These are phyloP conservation scores for Botrytis fabae DNA, from an alignment of 2,329 filamentous ascomycete species.

Conservation along the genomic window DNA sequence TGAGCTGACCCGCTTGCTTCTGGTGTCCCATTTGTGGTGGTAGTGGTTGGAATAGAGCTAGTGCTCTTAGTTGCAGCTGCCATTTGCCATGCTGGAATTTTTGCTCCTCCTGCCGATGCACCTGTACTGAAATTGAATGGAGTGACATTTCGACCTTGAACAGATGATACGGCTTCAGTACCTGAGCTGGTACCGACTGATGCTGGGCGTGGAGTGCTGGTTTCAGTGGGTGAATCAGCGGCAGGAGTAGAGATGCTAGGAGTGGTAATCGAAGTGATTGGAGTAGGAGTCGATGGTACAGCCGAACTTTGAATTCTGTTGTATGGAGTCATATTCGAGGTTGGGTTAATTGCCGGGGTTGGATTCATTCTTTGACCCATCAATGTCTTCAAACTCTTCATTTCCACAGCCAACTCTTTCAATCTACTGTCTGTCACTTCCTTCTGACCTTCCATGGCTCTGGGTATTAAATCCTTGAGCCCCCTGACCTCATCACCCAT, in stretches of 20 bases:
- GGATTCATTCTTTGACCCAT: conserved; percentile 64
- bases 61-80: conserved; percentile 59
- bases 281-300: conserved; percentile 12
- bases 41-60: conserved; percentile 29
- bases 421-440: conserved; percentile 77
- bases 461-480: conserved; percentile 82
- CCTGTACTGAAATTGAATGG: conserved; percentile 55
- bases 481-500: conserved; percentile 83
- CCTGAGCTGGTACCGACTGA: conserved; percentile 40
- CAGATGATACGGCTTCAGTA: conserved; percentile 39
- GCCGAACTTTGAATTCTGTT: conserved; percentile 32
- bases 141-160: conserved; percentile 44
- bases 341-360: conserved; percentile 39
- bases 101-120: conserved; percentile 56
- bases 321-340: conserved; percentile 35
- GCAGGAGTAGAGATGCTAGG: conserved; percentile 25
- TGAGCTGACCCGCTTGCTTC: conserved; percentile 31
- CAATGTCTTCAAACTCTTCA: conserved; percentile 89
- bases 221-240: conserved; percentile 30
- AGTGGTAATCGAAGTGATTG: conserved; percentile 23
- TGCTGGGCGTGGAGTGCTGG: conserved; percentile 36
- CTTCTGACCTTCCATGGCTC: conserved; percentile 84
- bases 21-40: conserved; percentile 29
- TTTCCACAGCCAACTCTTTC: conserved; percentile 80
- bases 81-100: conserved; percentile 80